These are phyloP conservation scores for Epichloe festucae DNA, from an alignment of 2,329 filamentous ascomycete genomes.

Conservation along the genomic window DNA sequence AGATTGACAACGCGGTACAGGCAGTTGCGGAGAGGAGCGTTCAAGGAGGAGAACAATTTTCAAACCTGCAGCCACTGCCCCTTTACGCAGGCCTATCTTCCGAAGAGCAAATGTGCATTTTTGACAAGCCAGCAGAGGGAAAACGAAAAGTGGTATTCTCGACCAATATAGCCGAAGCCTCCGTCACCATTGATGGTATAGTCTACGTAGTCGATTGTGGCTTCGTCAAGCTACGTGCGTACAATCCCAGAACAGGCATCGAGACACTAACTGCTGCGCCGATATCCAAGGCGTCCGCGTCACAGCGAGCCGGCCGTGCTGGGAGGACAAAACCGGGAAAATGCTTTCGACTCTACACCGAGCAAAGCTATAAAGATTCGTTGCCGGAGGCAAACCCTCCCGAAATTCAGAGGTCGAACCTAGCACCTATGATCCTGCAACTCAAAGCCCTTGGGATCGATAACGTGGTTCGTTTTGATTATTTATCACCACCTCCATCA, in stretches of 20 bases:
- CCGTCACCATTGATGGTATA: slow-evolving; percentile 85
- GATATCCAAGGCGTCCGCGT: slow-evolving; percentile 84
- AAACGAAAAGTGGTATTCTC: slow-evolving; percentile 85
- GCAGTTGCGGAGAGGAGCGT: slow-evolving; percentile 60
- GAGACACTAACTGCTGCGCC: slow-evolving; percentile 73
- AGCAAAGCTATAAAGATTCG: slow-evolving; percentile 45
- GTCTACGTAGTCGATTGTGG: slow-evolving; percentile 84
- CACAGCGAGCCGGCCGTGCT: slow-evolving; percentile 78
- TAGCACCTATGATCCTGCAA: slow-evolving; percentile 78
- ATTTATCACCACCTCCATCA: slow-evolving; percentile 72
- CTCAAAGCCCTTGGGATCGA: slow-evolving; percentile 92
- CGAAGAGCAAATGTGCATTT: slow-evolving; percentile 91
- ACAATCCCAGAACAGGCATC: slow-evolving; percentile 73
- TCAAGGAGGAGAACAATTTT: slow-evolving; percentile 32
- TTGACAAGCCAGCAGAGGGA: slow-evolving; percentile 68
- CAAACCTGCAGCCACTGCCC: slow-evolving; percentile 39
- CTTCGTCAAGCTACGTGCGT: slow-evolving; percentile 80
- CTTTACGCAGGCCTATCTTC: slow-evolving; percentile 81
- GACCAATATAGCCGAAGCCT: slow-evolving; percentile 94
- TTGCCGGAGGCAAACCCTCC: slow-evolving; percentile 66
- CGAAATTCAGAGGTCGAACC: slow-evolving; percentile 84
- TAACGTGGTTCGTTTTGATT: slow-evolving; percentile 84
- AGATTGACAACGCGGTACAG: slow-evolving; percentile 76
- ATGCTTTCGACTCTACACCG: slow-evolving; percentile 86
- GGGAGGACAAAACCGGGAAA: slow-evolving; percentile 84